Evolutionary conservation across 805 yeast species (phyloP), one percentile per base, ranked within the genome.

Genomic region (Kodamaea sagamina): DNA sequence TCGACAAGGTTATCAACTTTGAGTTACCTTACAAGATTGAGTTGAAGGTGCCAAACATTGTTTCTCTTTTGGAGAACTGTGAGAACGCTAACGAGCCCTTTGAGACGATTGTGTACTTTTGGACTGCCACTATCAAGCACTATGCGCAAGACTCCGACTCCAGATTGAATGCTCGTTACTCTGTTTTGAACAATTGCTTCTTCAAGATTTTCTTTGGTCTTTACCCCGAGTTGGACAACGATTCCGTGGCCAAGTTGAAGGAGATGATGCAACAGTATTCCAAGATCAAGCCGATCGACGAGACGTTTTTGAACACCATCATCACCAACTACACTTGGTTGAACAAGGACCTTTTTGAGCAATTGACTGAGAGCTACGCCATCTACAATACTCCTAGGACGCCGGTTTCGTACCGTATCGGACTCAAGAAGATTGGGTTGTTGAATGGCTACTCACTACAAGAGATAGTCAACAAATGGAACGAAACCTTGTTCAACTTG

Each of bases 301-400:
- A 86, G 61, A 83, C 87, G n/a, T 86, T 88, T 56, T 77, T 88
- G 62, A 88, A 87, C 61, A 86, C 86, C 32, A 71, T 86, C 42
- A 71, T 87, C 45, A 77, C 87, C 31, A 82, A 81, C 56, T 78
- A 79, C 24, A 65, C 71, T 47, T 86, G 95, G 95, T 75, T 75
- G 42, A 83, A 82, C 57, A 71, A 80, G 47, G 67, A 69, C n/a
- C 81, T 84, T 9, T 76, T 84, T 44, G 79, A 82, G 52, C 82
- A 80, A 48, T 70, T 86, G 45, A 71, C 83, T 26, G 74, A 75
- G 35, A 79, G 82, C 44, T 86, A 82, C 54, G 73, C 70, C 9
- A 55, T 77, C 17, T 82, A 79, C 58, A 67, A 77, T 35, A 77
- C 84, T 43, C 68, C 72, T 15, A 78, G 79, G 56, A 78, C 89